Percentiles rank a stretch among this genome's conserved stretches.
Conservation (phyloP, 306 rosid species). For the Sphenostylis stenocarpa region DNA sequence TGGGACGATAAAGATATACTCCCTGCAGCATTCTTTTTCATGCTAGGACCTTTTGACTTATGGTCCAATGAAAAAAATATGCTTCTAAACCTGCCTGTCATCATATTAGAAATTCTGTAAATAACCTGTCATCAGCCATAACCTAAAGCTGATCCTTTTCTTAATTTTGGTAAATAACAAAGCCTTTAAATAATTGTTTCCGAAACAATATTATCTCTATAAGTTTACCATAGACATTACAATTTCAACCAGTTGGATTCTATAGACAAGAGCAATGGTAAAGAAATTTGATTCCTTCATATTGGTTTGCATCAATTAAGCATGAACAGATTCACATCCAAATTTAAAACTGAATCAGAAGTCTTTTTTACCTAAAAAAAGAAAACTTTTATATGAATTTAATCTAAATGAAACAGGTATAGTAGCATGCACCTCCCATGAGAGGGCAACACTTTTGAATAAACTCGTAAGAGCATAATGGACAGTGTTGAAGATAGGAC, state of each 20-base stretch:
- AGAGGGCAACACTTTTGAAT: neutral
- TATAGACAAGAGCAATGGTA: neutral
- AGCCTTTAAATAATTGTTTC: neutral
- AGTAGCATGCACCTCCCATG: neutral
- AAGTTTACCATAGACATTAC: neutral
- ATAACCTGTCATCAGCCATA: slow-evolving; percentile 7
- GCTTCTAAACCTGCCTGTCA: neutral
- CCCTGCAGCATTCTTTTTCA: neutral
- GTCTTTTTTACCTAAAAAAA: neutral
- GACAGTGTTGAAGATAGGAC: slow-evolving; percentile 9
- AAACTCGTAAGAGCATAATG: neutral
- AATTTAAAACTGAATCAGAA: neutral
- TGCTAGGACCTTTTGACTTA: neutral
- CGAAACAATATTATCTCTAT: neutral
- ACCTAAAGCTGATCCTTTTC: neutral
- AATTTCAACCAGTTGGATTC: neutral
- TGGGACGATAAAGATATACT: neutral
- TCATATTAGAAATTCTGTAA: neutral
- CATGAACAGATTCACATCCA: neutral
- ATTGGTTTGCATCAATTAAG: neutral
- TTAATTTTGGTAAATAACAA: neutral
- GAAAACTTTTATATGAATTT: neutral
- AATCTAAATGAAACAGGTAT: neutral
- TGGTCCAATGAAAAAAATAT: neutral
- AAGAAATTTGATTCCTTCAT: slow-evolving; percentile 5